phyloP scores from a whole-genome alignment of 305 asterid genomes.

The Caryopteris hybrid region DNA sequence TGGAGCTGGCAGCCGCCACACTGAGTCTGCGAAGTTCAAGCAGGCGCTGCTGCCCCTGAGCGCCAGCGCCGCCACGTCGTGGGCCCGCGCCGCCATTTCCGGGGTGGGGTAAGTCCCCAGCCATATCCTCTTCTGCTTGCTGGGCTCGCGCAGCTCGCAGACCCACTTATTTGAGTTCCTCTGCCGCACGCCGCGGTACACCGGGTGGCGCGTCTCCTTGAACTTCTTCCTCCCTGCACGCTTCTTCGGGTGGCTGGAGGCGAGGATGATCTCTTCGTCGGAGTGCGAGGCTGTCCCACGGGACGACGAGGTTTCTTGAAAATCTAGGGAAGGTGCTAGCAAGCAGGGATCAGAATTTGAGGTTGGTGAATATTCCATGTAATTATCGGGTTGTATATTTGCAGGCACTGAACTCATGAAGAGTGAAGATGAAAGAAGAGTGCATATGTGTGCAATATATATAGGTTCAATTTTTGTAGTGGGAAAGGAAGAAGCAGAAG shows the following conservation, averaged over 20 bases:
- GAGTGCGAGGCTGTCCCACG: background rate
- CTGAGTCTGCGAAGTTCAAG: constrained; percentile 63
- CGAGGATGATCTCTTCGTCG: constrained; percentile 29
- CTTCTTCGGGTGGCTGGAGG: constrained; percentile 51
- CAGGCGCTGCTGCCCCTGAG: constrained; percentile 47
- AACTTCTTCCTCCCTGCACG: constrained; percentile 65
- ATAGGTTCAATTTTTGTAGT: background rate
- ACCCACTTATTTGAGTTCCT: constrained; percentile 66
- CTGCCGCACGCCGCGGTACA: constrained; percentile 63
- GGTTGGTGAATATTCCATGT: constrained; percentile 11
- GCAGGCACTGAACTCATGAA: no score
- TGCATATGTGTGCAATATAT: background rate
- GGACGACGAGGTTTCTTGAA: background rate
- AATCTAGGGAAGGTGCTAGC: background rate
- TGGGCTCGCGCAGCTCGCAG: constrained; percentile 66
- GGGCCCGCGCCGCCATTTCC: constrained; percentile 83
- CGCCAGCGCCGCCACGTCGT: constrained; percentile 69
- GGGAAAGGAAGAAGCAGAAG: background rate
- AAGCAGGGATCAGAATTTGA: background rate
- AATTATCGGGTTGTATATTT: no score
- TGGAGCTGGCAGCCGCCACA: constrained; percentile 45
- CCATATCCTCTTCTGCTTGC: constrained; percentile 60
- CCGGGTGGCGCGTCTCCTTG: constrained; percentile 74
- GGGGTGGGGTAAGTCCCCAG: constrained; percentile 71
- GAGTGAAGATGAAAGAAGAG: background rate